These are phyloP conservation scores for Plectosphaerella plurivora DNA, from an alignment of 2,329 filamentous ascomycete species.

Conservation along the genomic window DNA sequence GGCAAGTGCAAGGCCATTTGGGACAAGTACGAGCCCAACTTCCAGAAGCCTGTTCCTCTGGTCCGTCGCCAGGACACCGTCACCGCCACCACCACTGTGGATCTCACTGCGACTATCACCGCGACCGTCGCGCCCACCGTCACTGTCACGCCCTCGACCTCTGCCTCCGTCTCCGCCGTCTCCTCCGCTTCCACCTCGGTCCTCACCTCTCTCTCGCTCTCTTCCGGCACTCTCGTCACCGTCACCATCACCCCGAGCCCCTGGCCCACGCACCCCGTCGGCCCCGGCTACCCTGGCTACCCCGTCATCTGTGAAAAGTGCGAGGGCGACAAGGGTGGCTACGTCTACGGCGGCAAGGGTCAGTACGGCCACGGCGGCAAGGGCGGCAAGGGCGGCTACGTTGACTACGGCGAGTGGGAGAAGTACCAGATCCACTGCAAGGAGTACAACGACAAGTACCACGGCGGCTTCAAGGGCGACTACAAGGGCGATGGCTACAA, in stretches of 20 bases:
- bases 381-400: not conserved
- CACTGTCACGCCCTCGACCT: not conserved
- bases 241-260: not conserved
- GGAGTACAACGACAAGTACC: not conserved
- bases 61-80: not conserved
- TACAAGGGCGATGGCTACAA: not conserved
- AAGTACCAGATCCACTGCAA: not conserved
- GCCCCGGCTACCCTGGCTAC: not conserved
- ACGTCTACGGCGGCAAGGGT: not conserved
- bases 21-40: not conserved
- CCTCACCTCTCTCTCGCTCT: not conserved
- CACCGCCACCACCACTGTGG: not conserved
- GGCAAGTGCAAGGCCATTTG: not conserved
- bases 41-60: not conserved
- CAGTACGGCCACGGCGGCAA: not conserved
- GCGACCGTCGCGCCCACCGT: not conserved
- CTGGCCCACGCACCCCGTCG: not conserved
- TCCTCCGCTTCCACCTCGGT: not conserved
- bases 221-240: not conserved
- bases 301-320: not conserved
- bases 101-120: not conserved
- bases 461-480: not conserved
- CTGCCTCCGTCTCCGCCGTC: not conserved
- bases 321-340: not conserved
- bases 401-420: not conserved